A percentile compares a stretch with the other conserved stretches of the same genome.
phyloP scores from a whole-genome alignment of 1,284 basidiomycete genomes.

The Acaromyces ingoldii region DNA sequence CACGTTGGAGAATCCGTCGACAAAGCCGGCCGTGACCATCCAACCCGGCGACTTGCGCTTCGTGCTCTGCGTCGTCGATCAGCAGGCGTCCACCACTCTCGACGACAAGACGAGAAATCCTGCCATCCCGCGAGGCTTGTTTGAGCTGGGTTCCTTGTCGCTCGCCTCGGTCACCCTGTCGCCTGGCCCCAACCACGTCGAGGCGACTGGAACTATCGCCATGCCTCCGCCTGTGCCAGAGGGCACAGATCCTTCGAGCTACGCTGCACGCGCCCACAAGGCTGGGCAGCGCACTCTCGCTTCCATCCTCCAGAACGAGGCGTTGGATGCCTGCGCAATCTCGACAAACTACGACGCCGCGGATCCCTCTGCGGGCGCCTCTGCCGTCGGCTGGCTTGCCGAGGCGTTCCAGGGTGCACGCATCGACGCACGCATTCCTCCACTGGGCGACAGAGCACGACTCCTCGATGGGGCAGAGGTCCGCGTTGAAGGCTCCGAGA shows the following conservation, averaged over 20 bases:
- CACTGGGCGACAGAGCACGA: constrained; percentile 22
- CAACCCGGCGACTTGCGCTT: constrained; percentile 11
- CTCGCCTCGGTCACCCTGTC: neutral
- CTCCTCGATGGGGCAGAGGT: constrained; percentile 36
- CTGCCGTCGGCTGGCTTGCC: constrained; percentile 24
- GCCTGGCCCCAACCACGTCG: constrained; percentile 8
- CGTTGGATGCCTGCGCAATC: constrained; percentile 13
- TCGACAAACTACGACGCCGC: constrained; percentile 8
- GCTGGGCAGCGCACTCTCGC: constrained; percentile 20
- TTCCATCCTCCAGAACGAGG: constrained; percentile 27
- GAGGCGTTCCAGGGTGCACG: constrained; percentile 14
- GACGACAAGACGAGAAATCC: neutral
- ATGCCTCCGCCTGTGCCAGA: constrained; percentile 8
- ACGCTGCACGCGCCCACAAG: constrained; percentile 8
- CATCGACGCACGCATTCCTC: constrained; percentile 23
- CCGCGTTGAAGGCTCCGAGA: constrained; percentile 1
- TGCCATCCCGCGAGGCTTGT: neutral
- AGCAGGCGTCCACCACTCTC: neutral
- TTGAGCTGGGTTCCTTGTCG: neutral
- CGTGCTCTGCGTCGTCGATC: constrained; percentile 8
- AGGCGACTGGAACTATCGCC: constrained; percentile 6
- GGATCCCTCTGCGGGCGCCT: constrained; percentile 7
- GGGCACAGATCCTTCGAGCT: neutral
- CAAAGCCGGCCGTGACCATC: constrained; percentile 3
- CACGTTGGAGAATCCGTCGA: constrained; percentile 21